Evolutionary conservation across 257 asterid genomes (phyloP), one percentile per base, ranked within the genome.

Genomic region (Gentiana dahurica): DNA sequence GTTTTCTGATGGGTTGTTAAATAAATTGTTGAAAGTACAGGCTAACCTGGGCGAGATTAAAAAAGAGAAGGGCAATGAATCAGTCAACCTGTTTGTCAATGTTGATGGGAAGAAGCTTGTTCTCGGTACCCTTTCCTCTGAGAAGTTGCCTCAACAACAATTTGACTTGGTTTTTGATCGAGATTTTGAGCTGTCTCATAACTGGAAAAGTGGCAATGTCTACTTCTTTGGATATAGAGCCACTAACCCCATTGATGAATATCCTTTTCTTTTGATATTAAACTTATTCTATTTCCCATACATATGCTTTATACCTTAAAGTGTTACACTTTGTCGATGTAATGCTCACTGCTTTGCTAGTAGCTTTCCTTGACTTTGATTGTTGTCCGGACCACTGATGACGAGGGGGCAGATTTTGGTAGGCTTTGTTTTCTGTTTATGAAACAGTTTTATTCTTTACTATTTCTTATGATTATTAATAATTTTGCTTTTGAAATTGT

Each of bases 91-190:
- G 72, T 81, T 63, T 60, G 76, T 82, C 66, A 76, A 72, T 59
- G 69, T 85, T 38, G 86, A 67, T 60, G 94, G 78, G 5, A 69
- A 80, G 75, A 81, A 82, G 60, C 79, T 80, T 55, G 97, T 88
- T 57, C 90, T 88, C 52, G 86, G 83, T 52, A 88, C 95, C 61
- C 88, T 88, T 2, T 65, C 62, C 68, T 56, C 85, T 36, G 87
- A 85, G 4, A 85, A 81, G 81, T 48, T 85, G 55, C 95, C 97
- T 3, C 95, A 88, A 51, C 90, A 88, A 46, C 90, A 72, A 45
- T 79, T 79, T 63, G 90, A 88, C 76, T 63, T 88, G 65, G 75
- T 77, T 8, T 84, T 88, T 54, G 83, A 78, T 15, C 61, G 66
- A 38, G 80, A 74, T 2, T 80, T 88, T 53, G 90, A 79, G 72